Evolutionary conservation across 768 basidiomycete species (phyloP).

Genomic region (Xanthoconium purpureum): DNA sequence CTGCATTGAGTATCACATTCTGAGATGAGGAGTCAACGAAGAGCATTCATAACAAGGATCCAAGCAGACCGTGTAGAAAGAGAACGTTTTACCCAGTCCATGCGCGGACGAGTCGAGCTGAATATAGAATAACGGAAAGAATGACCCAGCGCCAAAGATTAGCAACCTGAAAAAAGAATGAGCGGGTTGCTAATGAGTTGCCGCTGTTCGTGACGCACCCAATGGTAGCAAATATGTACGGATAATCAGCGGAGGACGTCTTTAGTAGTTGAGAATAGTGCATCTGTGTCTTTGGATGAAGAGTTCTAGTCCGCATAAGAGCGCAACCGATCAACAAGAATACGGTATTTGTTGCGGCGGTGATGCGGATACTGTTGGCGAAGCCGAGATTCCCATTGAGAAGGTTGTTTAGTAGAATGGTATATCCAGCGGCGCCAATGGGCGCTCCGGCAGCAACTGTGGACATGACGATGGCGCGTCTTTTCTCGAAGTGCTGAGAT

Average conservation of each 20-base stretch:
- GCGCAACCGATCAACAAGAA: conserved; percentile 34
- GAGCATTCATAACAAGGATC: background rate
- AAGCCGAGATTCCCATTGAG: conserved; percentile 31
- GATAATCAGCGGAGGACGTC: conserved; percentile 19
- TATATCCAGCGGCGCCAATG: conserved; percentile 23
- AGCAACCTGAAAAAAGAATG: conserved; percentile 9
- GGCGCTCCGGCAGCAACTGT: conserved; percentile 38
- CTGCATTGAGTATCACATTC: conserved; percentile 39
- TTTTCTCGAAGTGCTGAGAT: conserved; percentile 43
- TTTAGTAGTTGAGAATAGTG: conserved; percentile 19
- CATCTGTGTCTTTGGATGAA: conserved; percentile 14
- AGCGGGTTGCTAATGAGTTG: background rate
- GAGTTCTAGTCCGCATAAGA: conserved; percentile 40
- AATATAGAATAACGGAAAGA: conserved; percentile 45
- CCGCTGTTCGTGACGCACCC: conserved; percentile 15
- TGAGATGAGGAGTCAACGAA: conserved; percentile 9
- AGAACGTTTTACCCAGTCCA: conserved; percentile 41
- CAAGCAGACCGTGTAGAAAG: conserved; percentile 51
- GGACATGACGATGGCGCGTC: conserved; percentile 42
- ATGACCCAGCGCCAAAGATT: conserved; percentile 22
- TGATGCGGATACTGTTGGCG: conserved; percentile 42
- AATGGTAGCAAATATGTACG: conserved; percentile 22
- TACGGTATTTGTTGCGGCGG: conserved; percentile 40
- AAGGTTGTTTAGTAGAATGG: conserved; percentile 30
- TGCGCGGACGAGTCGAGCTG: conserved; percentile 54